Evolutionary conservation across 164 flowering plant species (phyloP), one percentile per base, ranked within the genome.

Genomic region (Sextonia rubra): DNA sequence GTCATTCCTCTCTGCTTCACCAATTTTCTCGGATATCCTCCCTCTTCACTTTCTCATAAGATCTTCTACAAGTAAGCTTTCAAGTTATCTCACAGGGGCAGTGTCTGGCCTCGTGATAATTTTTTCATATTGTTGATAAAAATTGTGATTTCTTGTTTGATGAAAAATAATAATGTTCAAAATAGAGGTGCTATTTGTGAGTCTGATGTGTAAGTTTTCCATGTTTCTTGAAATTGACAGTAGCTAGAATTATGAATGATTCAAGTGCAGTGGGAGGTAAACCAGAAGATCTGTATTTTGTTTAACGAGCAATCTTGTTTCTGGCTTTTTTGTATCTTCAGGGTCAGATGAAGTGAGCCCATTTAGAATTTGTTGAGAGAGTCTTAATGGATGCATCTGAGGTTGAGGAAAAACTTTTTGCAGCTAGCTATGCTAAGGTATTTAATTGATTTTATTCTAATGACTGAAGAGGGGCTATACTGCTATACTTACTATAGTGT

Each of bases 381-480:
- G 69, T 78, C 76, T 24, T 47, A 93, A 52, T 95, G 98, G 99
- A 95, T 70, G 71, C 77, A 48, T 64, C 83, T 20, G 99, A 96
- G 75, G 88, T 90, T 47, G 99, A 96, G 83, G 99, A 96, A 74
- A 89, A 72, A 70, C 74, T 88, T n/a, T 86, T 93, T 74, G 87
- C 94, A 7, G 84, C 88, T 48, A 85, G 89, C 62, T 97, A 93
- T 86, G 93, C 98, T 77, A 96, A 93, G 99, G 99, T 93, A 85
- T 69, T 8, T 15, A 30, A 20, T 49, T 30, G 14, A 3, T 18
- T 52, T n/a, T 9, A 52, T 2, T 69, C 7, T 69, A 12, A 24
- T 32, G 20, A n/a, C 64, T 61, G 24, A 24, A 61, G 27, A 24
- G 12, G 64, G 6, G 64, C 14, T 61, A 15, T 52, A 15, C n/a